phyloP scores from a whole-genome alignment of 208 protist species.

The Trypanosoma congolense region DNA sequence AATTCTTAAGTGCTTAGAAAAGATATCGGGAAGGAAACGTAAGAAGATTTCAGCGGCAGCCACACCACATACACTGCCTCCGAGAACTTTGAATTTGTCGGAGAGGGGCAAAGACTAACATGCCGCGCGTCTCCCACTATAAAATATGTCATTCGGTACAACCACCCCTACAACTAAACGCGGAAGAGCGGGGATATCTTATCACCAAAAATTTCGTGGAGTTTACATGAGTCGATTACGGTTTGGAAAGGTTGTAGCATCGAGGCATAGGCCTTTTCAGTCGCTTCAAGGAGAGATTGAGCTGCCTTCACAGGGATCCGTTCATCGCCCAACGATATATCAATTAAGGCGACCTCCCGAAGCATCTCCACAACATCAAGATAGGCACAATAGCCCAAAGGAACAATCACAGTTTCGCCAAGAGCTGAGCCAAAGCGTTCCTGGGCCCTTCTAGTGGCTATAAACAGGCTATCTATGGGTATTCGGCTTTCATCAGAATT shows the following conservation, averaged over 20 bases:
- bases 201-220: slow-evolving; percentile 67
- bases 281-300: slow-evolving; percentile 43
- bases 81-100: too few relatives aligned
- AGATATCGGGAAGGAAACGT: too few relatives aligned
- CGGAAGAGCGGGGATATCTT: slow-evolving; percentile 18
- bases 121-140: too few relatives aligned
- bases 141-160: too few relatives aligned
- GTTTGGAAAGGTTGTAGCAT: slow-evolving; percentile 80
- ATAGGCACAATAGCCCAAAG: slow-evolving; percentile 46
- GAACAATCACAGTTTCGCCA: slow-evolving; percentile 52
- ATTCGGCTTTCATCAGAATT: slow-evolving; percentile 54
- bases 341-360: slow-evolving; percentile 72
- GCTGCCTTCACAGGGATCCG: slow-evolving; percentile 55
- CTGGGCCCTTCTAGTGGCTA: slow-evolving; percentile 44
- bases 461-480: slow-evolving; percentile 50
- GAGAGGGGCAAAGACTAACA: too few relatives aligned
- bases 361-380: slow-evolving; percentile 68
- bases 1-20: not conserved
- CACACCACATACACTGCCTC: too few relatives aligned
- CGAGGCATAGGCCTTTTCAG: slow-evolving; percentile 63
- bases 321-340: slow-evolving; percentile 74
- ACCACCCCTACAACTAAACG: slow-evolving; percentile 7
- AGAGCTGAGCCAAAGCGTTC: slow-evolving; percentile 48
- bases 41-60: too few relatives aligned
- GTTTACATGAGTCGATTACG: slow-evolving; percentile 67